These are phyloP conservation scores for Colletotrichum salicis DNA, from an alignment of 2,329 filamentous ascomycete genomes.

Conservation along the genomic window DNA sequence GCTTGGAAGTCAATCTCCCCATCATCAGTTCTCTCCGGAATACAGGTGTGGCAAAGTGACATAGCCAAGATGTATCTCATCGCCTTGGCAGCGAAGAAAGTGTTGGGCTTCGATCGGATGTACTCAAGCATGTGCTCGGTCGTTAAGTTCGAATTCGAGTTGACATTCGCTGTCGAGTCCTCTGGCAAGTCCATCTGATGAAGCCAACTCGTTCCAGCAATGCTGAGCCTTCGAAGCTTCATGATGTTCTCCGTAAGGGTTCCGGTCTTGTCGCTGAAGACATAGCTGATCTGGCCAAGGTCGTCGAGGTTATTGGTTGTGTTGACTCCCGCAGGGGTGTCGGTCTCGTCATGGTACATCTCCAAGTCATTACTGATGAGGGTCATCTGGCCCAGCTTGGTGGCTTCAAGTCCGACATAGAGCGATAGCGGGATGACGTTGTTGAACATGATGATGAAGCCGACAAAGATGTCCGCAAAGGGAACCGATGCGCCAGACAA, in stretches of 20 bases:
- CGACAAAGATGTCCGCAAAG: conserved; percentile 84
- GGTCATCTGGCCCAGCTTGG: conserved; percentile 82
- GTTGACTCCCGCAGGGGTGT: conserved; percentile 88
- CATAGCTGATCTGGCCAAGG: conserved; percentile 86
- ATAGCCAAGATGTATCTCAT: conserved; percentile 85
- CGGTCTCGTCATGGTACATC: conserved; percentile 87
- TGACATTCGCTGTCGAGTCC: conserved; percentile 53
- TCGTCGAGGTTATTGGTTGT: conserved; percentile 96
- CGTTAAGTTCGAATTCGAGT: conserved; percentile 58
- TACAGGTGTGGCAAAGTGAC: conserved; percentile 88
- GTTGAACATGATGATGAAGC: conserved; percentile 96
- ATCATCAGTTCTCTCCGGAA: conserved; percentile 79
- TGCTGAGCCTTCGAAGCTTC: conserved; percentile 92
- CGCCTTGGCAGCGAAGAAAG: conserved; percentile 80
- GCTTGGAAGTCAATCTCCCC: conserved; percentile 83
- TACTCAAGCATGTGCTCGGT: conserved; percentile 83
- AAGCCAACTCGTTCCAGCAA: conserved; percentile 88
- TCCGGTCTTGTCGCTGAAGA: conserved; percentile 95
- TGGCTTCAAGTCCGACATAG: conserved; percentile 88
- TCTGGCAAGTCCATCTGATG: conserved; percentile 77
- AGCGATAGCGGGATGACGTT: conserved; percentile 91
- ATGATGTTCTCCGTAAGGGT: conserved; percentile 94
- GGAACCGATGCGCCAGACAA: conserved; percentile 74
- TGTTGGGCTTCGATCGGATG: conserved; percentile 78
- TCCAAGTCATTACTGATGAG: conserved; percentile 82